Base-by-base conservation (phyloP, 495 filamentous ascomycete genomes). In the Parachaetomium inaequale region DNA sequence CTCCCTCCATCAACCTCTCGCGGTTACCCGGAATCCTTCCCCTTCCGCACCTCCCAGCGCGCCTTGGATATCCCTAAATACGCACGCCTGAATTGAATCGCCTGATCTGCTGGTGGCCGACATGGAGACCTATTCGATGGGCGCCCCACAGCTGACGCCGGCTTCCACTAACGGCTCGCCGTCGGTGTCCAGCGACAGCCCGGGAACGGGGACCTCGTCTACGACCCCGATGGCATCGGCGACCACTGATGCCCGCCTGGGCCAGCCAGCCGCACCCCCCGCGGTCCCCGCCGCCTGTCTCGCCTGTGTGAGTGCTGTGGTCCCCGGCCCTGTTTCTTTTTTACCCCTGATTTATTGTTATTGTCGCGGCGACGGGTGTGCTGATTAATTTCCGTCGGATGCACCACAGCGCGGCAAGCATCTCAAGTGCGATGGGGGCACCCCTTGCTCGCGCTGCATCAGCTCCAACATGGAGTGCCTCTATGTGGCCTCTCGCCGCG, bases 401-500 rank as follows among this genome's bases (percentile, higher is more conserved):
- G 12, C 34, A 32, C 49, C 34, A 34, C 62, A 21, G 79, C 75
- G 79, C 50, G 66, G 53, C 61, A 82, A 82, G 62, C 79, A 82
- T 66, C 72, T 82, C 58, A 82, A 79, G 63, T 82, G 79, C 64
- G 77, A 81, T 59, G 79, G 79, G 26, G 61, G 63, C 23, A 75
- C 61, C 45, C 78, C 78, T 25, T 82, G 79, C 66, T 66, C 70
- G 53, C 79, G 79, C 21, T 82, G 79, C 62, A 67, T 65, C 15
- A 58, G 67, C 51, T 75, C 75, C 47, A 73, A 72, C 55, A 58
- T 68, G 21, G 77, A 80, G 62, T 82, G 79, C 63, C 56, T 75
- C 68, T 82, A 80, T 68, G 70, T 82, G 59, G 72, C 78, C 55
- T 82, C 79, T 55, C 78, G 79, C 51, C 78, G 79, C 55, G 79